Conservation (phyloP, 2,329 filamentous ascomycete genomes). For the Cladosporium phlei region DNA sequence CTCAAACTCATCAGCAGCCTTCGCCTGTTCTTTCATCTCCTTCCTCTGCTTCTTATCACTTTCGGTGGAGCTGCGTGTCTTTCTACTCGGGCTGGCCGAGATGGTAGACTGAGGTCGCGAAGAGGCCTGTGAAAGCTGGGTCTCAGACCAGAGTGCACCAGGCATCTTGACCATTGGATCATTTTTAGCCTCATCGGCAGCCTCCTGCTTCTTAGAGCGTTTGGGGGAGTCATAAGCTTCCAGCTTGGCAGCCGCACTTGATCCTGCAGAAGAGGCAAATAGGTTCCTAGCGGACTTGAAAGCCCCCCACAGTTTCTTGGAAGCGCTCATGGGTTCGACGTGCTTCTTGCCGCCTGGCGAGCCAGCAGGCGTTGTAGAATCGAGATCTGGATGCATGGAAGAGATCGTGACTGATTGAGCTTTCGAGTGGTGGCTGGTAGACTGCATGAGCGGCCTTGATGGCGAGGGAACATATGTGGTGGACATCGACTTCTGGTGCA, state of each 20-base stretch:
- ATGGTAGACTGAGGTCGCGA: slow-evolving; percentile 24
- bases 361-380: slow-evolving; percentile 52
- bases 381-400: slow-evolving; percentile 33
- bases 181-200: slow-evolving; percentile 18
- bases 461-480: slow-evolving; percentile 43
- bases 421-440: slow-evolving; percentile 51
- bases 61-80: slow-evolving; percentile 57
- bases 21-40: slow-evolving; percentile 59
- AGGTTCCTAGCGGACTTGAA: slow-evolving; percentile 82
- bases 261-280: slow-evolving; percentile 66
- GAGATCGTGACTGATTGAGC: slow-evolving; percentile 43
- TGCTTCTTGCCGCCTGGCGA: slow-evolving; percentile 50
- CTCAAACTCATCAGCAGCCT: slow-evolving; percentile 59
- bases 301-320: slow-evolving; percentile 89
- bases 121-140: slow-evolving; percentile 21
- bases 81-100: slow-evolving; percentile 35
- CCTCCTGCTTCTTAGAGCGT: slow-evolving; percentile 15
- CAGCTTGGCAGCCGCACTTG: slow-evolving; percentile 55
- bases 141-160: slow-evolving; percentile 29
- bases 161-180: slow-evolving; percentile 28
- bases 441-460: slow-evolving; percentile 30
- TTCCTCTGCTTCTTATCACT: slow-evolving; percentile 58
- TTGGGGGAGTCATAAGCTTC: slow-evolving; percentile 40
- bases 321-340: slow-evolving; percentile 78
- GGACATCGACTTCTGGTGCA: slow-evolving; percentile 35